A percentile compares a stretch with the other conserved stretches of the same genome.
These are phyloP conservation scores for Aureobasidium sp. DNA, from an alignment of 2,329 filamentous ascomycete species.

Conservation along the genomic window DNA sequence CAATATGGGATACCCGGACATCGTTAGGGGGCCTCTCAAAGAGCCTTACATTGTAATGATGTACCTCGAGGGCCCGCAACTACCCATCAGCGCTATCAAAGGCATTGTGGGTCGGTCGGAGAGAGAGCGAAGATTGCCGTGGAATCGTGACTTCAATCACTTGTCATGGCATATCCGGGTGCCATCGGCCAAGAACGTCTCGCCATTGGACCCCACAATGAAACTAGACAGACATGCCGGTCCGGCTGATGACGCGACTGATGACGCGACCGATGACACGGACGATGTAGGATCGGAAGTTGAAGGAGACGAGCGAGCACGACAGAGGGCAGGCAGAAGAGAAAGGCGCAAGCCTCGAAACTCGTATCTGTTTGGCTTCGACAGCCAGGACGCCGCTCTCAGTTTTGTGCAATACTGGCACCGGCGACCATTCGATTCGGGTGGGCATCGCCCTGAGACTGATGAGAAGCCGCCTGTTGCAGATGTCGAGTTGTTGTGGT, in stretches of 20 bases:
- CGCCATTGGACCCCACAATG: background rate
- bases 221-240: slow-evolving; percentile 1
- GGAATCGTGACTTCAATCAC: slow-evolving; percentile 16
- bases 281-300: slow-evolving; percentile 16
- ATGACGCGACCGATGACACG: background rate
- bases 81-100: slow-evolving; percentile 24
- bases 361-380: slow-evolving; percentile 46
- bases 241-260: background rate
- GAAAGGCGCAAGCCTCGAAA: slow-evolving; percentile 25
- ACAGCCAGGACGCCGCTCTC: slow-evolving; percentile 47
- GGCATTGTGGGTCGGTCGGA: slow-evolving; percentile 20
- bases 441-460: slow-evolving; percentile 20
- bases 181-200: slow-evolving; percentile 16
- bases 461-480: slow-evolving; percentile 36
- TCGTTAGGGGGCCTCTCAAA: slow-evolving; percentile 24
- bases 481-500: slow-evolving; percentile 46
- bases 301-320: slow-evolving; percentile 26
- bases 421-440: slow-evolving; percentile 35
- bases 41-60: slow-evolving; percentile 30
- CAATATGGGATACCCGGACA: slow-evolving; percentile 28
- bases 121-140: slow-evolving; percentile 19
- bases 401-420: slow-evolving; percentile 50
- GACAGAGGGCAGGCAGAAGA: slow-evolving; percentile 23
- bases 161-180: slow-evolving; percentile 23
- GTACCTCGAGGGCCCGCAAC: slow-evolving; percentile 29